Evolutionary conservation across 768 basidiomycete species (phyloP).

Genomic region (Trametes coccinea): DNA sequence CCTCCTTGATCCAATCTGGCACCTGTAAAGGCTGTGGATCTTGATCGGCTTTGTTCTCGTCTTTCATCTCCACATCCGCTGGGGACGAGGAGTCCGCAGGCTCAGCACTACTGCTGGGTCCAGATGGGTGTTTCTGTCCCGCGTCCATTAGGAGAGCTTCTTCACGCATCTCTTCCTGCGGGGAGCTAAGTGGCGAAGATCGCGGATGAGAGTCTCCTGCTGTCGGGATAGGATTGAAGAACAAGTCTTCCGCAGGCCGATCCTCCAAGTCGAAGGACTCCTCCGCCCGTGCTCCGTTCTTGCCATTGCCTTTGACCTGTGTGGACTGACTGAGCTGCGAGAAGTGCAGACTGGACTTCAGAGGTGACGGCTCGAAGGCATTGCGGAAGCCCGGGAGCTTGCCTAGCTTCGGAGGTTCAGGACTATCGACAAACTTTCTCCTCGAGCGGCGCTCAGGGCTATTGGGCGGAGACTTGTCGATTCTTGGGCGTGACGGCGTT

Average conservation of each 20-base stretch:
- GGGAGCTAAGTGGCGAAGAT: not conserved
- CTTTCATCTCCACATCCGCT: constrained; percentile 30
- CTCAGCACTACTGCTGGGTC: constrained; percentile 24
- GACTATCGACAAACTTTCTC: not conserved
- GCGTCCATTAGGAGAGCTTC: not conserved
- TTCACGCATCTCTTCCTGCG: not conserved
- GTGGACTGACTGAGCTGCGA: constrained; percentile 17
- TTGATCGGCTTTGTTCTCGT: constrained; percentile 26
- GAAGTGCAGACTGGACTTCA: constrained; percentile 8
- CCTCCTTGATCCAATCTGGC: constrained; percentile 58
- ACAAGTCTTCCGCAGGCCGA: constrained; percentile 12
- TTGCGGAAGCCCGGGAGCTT: constrained; percentile 32
- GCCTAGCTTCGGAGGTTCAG: constrained; percentile 24
- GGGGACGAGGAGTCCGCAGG: constrained; percentile 6
- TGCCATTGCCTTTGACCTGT: constrained; percentile 24
- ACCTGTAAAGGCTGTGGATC: constrained; percentile 29
- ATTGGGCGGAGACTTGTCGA: constrained; percentile 26
- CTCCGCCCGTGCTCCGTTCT: constrained; percentile 9
- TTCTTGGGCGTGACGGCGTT: constrained; percentile 42
- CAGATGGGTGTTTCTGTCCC: constrained; percentile 20
- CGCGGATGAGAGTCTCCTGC: not conserved
- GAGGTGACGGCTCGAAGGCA: constrained; percentile 22
- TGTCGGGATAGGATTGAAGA: constrained; percentile 12
- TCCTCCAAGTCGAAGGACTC: not conserved
- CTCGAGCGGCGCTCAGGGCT: constrained; percentile 7